These are phyloP conservation scores for Metschnikowia bowlesiae DNA, from an alignment of 805 yeast species.

Conservation along the genomic window DNA sequence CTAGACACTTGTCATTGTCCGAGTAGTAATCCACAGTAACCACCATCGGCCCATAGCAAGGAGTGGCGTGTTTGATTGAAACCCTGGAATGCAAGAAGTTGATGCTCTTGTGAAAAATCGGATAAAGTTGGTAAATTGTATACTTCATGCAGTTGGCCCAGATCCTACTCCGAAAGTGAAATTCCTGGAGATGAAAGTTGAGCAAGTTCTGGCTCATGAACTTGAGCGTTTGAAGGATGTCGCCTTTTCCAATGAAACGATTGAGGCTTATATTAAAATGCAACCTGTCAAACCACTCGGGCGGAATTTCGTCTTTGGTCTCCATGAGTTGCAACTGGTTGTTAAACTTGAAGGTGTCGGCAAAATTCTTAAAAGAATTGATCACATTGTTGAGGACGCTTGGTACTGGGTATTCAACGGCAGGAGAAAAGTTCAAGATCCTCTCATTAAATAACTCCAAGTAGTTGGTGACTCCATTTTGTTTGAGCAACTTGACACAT, in stretches of 20 bases:
- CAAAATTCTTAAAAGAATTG: conserved; percentile 41
- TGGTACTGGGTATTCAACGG: conserved; percentile 72
- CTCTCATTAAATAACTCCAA: conserved; percentile 42
- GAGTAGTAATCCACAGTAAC: conserved; percentile 82
- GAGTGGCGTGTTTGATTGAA: conserved; percentile 78
- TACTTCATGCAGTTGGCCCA: conserved; percentile 38
- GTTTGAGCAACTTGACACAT: conserved; percentile 24
- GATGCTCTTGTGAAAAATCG: conserved; percentile 66
- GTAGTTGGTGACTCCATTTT: conserved; percentile 32
- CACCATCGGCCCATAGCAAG: conserved; percentile 88
- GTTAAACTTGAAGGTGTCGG: conserved; percentile 17
- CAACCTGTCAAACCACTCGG: conserved; percentile 24
- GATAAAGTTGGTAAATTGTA: conserved; percentile 38
- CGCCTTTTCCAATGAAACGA: conserved; percentile 28
- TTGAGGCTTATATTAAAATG: conserved; percentile 22
- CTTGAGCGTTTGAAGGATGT: conserved; percentile 34
- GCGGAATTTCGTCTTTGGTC: conserved; percentile 24
- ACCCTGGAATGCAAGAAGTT: conserved; percentile 78
- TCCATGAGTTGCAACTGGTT: conserved; percentile 20
- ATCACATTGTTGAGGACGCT: conserved; percentile 53
- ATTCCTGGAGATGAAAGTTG: conserved; percentile 50
- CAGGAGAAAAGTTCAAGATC: conserved; percentile 77
- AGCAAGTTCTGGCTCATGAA: conserved; percentile 32
- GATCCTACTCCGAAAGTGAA: conserved; percentile 42
- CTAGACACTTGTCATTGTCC: conserved; percentile 86